phyloP scores from a whole-genome alignment of 2,329 filamentous ascomycete species.

The Venturia aucupariae region DNA sequence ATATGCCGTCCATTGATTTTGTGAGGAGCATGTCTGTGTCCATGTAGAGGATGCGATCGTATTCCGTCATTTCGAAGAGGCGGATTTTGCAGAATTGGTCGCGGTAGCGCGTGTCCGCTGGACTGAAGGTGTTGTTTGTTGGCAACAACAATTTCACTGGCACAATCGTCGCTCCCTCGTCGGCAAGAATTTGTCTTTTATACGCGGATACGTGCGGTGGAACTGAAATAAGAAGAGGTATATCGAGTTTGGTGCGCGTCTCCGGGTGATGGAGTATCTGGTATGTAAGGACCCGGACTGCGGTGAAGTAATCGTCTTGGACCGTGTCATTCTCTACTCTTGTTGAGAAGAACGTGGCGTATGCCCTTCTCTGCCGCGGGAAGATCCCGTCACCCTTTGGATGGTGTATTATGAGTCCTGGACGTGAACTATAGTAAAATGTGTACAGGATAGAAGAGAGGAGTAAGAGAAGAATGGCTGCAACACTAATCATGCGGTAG shows the following conservation, averaged over 20 bases:
- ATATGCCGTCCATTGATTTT: slow-evolving; percentile 12
- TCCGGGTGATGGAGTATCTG: slow-evolving; percentile 13
- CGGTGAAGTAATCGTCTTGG: slow-evolving; percentile 14
- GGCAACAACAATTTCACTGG: slow-evolving; percentile 3
- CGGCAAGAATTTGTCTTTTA: slow-evolving; percentile 3
- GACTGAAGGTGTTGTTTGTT: background rate
- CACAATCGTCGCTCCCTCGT: slow-evolving; percentile 13
- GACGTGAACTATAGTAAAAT: background rate
- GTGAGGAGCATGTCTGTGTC: slow-evolving; percentile 16
- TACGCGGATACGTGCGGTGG: slow-evolving; percentile 7
- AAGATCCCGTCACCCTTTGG: background rate
- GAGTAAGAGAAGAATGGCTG: background rate
- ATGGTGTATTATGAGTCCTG: background rate
- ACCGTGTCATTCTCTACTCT: background rate
- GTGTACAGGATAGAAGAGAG: background rate
- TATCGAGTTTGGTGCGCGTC: slow-evolving; percentile 1
- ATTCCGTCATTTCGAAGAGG: slow-evolving; percentile 11
- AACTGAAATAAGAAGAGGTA: slow-evolving; percentile 14
- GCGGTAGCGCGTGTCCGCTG: background rate
- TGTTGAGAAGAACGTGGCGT: background rate
- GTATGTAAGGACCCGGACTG: slow-evolving; percentile 14
- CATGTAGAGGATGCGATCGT: slow-evolving; percentile 14
- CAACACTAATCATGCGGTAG: background rate
- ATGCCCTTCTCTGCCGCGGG: background rate
- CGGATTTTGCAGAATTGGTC: slow-evolving; percentile 16